Evolutionary conservation across 2,329 filamentous ascomycete species (phyloP).

Genomic region (Fusarium sp.): DNA sequence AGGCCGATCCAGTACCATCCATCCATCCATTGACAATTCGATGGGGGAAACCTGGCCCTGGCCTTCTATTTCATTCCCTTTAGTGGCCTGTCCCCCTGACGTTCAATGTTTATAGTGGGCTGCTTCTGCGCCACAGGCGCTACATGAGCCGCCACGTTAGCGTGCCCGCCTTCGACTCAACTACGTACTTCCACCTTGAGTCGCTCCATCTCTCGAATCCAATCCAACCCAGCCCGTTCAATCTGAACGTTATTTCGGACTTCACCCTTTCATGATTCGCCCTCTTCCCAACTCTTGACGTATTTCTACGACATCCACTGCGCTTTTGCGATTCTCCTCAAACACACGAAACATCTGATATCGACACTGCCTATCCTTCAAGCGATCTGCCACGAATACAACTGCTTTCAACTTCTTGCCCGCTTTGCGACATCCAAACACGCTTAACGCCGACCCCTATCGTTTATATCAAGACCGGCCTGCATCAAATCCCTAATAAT

Average conservation of each 20-base stretch:
- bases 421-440: constrained; percentile 34
- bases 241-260: constrained; percentile 35
- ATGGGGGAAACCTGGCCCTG: too few relatives aligned
- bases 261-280: constrained; percentile 17
- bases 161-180: constrained; percentile 20
- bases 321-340: not conserved
- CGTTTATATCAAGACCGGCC: constrained; percentile 14
- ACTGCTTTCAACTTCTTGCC: constrained; percentile 16
- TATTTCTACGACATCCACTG: constrained; percentile 3
- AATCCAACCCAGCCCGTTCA: constrained; percentile 11
- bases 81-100: constrained; percentile 8
- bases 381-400: constrained; percentile 2
- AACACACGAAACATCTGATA: constrained; percentile 1
- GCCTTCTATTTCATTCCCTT: constrained; percentile 4
- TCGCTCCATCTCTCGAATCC: constrained; percentile 37
- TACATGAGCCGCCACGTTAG: constrained; percentile 45
- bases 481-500: not conserved
- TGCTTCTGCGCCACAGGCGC: constrained; percentile 42
- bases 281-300: constrained; percentile 6
- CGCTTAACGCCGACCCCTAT: constrained; percentile 21
- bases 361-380: not conserved
- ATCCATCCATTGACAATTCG: too few relatives aligned
- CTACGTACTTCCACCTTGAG: constrained; percentile 20
- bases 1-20: too few relatives aligned
- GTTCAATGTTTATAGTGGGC: constrained; percentile 31